These are phyloP conservation scores for Alternaria brassicae DNA, from an alignment of 2,329 filamentous ascomycete genomes.

Conservation along the genomic window DNA sequence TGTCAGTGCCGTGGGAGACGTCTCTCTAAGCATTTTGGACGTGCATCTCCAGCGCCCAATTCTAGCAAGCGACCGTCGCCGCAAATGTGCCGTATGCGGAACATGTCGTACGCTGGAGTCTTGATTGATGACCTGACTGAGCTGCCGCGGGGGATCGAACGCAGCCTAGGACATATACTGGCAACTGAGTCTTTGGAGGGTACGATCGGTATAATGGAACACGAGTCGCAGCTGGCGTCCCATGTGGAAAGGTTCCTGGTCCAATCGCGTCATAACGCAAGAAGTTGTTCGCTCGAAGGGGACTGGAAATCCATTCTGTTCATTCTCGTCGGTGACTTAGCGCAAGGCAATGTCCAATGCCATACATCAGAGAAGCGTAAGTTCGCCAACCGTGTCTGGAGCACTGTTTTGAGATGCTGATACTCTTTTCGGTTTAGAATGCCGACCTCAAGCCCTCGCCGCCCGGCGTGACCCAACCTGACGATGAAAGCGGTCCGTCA, in stretches of 20 bases:
- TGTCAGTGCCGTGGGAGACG: not conserved
- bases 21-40: slow-evolving; percentile 1
- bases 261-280: slow-evolving; percentile 16
- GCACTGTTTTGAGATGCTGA: slow-evolving; percentile 4
- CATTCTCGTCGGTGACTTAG: slow-evolving; percentile 12
- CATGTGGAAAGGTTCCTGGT: slow-evolving; percentile 9
- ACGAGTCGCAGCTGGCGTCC: slow-evolving; percentile 1
- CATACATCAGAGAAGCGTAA: slow-evolving; percentile 28
- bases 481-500: slow-evolving; percentile 8
- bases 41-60: slow-evolving; percentile 23
- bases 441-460: slow-evolving; percentile 22
- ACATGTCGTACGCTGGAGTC: slow-evolving; percentile 23
- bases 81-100: slow-evolving; percentile 30
- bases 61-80: slow-evolving; percentile 26
- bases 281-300: slow-evolving; percentile 22
- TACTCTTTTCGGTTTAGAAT: slow-evolving; percentile 19
- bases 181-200: slow-evolving; percentile 18
- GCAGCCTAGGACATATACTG: slow-evolving; percentile 21
- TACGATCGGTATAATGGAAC: not conserved
- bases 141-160: slow-evolving; percentile 18
- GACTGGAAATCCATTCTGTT: slow-evolving; percentile 26
- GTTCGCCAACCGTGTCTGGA: slow-evolving; percentile 1
- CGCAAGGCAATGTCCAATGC: slow-evolving; percentile 11
- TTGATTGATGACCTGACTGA: slow-evolving; percentile 8
- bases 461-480: not conserved